Evolutionary conservation across 2,329 filamentous ascomycete species (phyloP).

Genomic region (Aspergillus bombycis): DNA sequence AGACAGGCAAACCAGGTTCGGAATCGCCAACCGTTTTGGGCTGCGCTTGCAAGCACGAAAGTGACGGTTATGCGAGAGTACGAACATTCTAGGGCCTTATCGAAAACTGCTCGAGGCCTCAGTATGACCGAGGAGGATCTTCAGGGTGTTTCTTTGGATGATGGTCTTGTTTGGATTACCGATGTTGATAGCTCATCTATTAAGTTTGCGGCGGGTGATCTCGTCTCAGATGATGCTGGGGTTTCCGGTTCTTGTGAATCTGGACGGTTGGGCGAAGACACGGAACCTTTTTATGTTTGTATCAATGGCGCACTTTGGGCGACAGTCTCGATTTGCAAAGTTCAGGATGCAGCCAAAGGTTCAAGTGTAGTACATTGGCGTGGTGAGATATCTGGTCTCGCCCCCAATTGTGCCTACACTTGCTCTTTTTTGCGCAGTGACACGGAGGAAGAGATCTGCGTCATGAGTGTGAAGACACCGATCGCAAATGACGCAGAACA

Average conservation of each 20-base stretch:
- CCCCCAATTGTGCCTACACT: constrained; percentile 65
- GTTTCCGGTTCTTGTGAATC: constrained; percentile 33
- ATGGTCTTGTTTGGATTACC: constrained; percentile 52
- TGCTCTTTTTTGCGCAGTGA: constrained; percentile 64
- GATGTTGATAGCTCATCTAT: constrained; percentile 51
- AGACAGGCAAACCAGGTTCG: constrained; percentile 90
- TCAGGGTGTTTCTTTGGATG: constrained; percentile 44
- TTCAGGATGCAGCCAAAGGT: constrained; percentile 48
- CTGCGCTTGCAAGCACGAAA: constrained; percentile 91
- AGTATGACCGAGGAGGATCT: constrained; percentile 48
- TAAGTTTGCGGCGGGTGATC: constrained; percentile 51
- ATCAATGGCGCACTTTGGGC: constrained; percentile 69
- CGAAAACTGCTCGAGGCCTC: constrained; percentile 42
- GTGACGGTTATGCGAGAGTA: constrained; percentile 94
- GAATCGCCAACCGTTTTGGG: constrained; percentile 90
- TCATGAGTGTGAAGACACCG: constrained; percentile 65
- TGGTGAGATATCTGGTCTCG: constrained; percentile 67
- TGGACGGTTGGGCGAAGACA: constrained; percentile 31
- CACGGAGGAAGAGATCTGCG: constrained; percentile 61
- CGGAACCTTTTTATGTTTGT: constrained; percentile 66
- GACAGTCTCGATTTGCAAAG: constrained; percentile 58
- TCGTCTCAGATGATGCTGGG: constrained; percentile 38
- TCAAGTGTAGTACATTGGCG: constrained; percentile 55
- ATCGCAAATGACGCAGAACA: constrained; percentile 61
- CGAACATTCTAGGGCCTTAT: constrained; percentile 67